Evolutionary conservation across 805 yeast genomes (phyloP).

Genomic region (Candida caryicola): DNA sequence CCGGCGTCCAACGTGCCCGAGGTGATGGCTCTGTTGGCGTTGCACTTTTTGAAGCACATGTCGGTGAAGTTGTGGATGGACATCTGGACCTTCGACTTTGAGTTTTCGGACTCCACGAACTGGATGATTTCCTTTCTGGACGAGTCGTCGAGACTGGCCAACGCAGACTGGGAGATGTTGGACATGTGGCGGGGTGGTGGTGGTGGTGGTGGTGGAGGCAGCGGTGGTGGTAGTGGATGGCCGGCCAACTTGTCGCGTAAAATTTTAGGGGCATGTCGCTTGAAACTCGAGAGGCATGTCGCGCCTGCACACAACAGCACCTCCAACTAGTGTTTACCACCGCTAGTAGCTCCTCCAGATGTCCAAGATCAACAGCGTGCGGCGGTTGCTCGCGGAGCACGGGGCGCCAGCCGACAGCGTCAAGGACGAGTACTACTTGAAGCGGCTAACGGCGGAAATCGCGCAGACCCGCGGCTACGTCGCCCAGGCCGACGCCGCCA

Average conservation of each 20-base stretch:
- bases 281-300: background rate
- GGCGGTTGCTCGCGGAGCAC: no score
- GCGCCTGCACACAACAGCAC: background rate
- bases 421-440: conserved; percentile 13
- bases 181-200: no score
- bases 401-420: no score
- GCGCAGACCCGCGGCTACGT: conserved; percentile 15
- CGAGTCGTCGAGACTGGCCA: conserved; percentile 53
- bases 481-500: conserved; percentile 22
- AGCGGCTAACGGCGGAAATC: conserved; percentile 18
- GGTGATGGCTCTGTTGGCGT: conserved; percentile 43
- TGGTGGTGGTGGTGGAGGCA: background rate
- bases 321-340: background rate
- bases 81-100: conserved; percentile 83
- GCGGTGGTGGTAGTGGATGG: background rate
- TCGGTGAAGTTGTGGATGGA: conserved; percentile 88
- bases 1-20: conserved; percentile 47
- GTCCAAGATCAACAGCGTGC: no score
- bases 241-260: background rate
- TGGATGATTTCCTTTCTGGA: conserved; percentile 71
- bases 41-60: conserved; percentile 86
- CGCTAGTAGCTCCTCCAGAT: no score
- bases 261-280: no score
- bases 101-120: conserved; percentile 78
- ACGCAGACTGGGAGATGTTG: conserved; percentile 31